phyloP scores from a whole-genome alignment of 495 filamentous ascomycete species.

The Aspergillus cavernicola region DNA sequence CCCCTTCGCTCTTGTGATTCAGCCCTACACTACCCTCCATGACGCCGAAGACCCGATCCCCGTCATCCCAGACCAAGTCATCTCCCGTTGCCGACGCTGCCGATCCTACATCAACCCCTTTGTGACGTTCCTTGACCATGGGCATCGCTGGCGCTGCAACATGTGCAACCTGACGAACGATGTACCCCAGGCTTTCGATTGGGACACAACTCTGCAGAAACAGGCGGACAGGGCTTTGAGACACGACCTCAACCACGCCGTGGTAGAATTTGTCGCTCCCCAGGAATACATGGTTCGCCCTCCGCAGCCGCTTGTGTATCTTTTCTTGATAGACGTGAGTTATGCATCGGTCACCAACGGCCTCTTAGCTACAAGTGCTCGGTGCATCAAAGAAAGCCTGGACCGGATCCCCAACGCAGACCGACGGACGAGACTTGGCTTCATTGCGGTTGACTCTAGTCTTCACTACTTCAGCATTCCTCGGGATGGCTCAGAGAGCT shows the following conservation, averaged over 20 bases:
- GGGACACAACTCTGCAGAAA: slow-evolving; percentile 89
- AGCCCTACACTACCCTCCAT: slow-evolving; percentile 89
- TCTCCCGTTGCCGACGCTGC: slow-evolving; percentile 91
- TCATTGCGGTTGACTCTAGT: slow-evolving; percentile 92
- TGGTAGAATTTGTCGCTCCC: slow-evolving; percentile 94
- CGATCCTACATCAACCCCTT: slow-evolving; percentile 97
- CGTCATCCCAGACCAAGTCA: slow-evolving; percentile 93
- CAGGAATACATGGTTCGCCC: slow-evolving; percentile 99
- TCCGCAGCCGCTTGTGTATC: slow-evolving; percentile 94
- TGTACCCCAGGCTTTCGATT: slow-evolving; percentile 97
- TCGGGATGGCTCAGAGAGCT: slow-evolving; percentile 76
- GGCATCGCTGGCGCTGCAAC: slow-evolving; percentile 97
- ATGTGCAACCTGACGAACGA: slow-evolving; percentile 99
- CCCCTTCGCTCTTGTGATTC: slow-evolving; percentile 92
- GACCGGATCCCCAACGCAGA: slow-evolving; percentile 98
- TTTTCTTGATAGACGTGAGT: slow-evolving; percentile 97
- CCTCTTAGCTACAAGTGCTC: slow-evolving; percentile 88
- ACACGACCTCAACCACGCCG: slow-evolving; percentile 86
- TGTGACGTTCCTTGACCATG: slow-evolving; percentile 92
- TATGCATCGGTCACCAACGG: slow-evolving; percentile 87
- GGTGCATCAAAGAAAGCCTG: slow-evolving; percentile 91
- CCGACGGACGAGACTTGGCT: slow-evolving; percentile 84
- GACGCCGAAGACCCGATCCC: slow-evolving; percentile 89
- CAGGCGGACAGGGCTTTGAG: slow-evolving; percentile 84
- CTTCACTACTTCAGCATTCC: slow-evolving; percentile 95